These are phyloP conservation scores for Nakazawaea laoshanensis DNA, from an alignment of 805 yeast species.

Conservation along the genomic window DNA sequence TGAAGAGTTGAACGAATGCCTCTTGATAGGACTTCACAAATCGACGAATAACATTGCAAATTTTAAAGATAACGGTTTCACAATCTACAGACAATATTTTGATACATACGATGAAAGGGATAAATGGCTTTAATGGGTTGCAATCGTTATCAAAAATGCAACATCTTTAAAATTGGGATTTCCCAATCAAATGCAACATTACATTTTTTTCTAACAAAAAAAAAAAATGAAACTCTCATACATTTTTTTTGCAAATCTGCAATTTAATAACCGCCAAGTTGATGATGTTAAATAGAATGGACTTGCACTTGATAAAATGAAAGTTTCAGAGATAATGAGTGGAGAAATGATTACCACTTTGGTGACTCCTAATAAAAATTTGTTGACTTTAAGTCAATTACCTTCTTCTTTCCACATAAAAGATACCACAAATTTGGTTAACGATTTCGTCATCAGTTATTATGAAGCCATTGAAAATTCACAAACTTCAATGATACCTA, in stretches of 20 bases:
- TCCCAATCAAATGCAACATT: too few relatives aligned
- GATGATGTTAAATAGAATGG: too few relatives aligned
- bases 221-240: too few relatives aligned
- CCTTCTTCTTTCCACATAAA: too few relatives aligned
- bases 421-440: background rate
- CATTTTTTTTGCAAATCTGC: too few relatives aligned
- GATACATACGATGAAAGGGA: constrained; percentile 16
- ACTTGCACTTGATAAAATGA: too few relatives aligned
- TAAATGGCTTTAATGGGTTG: constrained; percentile 5
- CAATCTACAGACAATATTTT: constrained; percentile 15
- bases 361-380: too few relatives aligned
- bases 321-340: background rate
- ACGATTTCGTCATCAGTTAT: constrained; percentile 5
- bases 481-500: constrained; percentile 11
- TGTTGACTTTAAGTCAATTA: too few relatives aligned
- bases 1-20: constrained; percentile 13
- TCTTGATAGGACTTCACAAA: constrained; percentile 11
- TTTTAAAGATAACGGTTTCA: constrained; percentile 18
- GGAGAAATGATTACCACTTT: constrained; percentile 6
- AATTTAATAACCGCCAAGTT: too few relatives aligned
- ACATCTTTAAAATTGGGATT: too few relatives aligned
- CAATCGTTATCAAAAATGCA: background rate
- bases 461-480: constrained; percentile 10
- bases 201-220: too few relatives aligned
- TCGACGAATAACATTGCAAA: constrained; percentile 8